Evolutionary conservation across 371 early-diverging fungal genomes (phyloP).

Genomic region (Rhizopus sp.): DNA sequence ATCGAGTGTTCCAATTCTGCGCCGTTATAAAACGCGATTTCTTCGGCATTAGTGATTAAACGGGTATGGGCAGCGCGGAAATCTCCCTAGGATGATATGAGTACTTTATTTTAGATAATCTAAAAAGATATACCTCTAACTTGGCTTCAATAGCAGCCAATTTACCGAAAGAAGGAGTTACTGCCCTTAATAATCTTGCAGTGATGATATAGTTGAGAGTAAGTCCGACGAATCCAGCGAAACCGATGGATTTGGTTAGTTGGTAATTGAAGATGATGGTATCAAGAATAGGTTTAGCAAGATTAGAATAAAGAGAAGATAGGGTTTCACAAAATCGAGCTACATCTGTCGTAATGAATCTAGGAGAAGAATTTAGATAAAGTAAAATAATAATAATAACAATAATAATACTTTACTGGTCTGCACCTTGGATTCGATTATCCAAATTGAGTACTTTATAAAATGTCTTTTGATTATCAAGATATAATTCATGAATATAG

Average conservation of each 20-base stretch:
- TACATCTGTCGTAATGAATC: constrained; percentile 83
- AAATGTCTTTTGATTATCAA: constrained; percentile 74
- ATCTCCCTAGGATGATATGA: constrained; percentile 59
- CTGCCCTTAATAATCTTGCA: constrained; percentile 68
- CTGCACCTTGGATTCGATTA: constrained; percentile 81
- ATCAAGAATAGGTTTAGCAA: constrained; percentile 86
- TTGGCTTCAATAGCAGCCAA: constrained; percentile 82
- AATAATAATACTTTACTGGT: constrained; percentile 60
- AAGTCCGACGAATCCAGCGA: constrained; percentile 68
- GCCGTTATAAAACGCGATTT: constrained; percentile 86
- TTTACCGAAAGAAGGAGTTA: constrained; percentile 87
- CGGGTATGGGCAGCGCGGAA: constrained; percentile 85
- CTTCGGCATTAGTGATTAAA: constrained; percentile 88
- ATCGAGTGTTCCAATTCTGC: constrained; percentile 74
- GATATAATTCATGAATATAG: constrained; percentile 79
- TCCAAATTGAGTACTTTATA: constrained; percentile 86
- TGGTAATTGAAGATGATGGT: constrained; percentile 85
- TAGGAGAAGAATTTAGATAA: constrained; percentile 7
- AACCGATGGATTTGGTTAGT: constrained; percentile 76
- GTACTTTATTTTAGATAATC: not conserved
- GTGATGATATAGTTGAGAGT: constrained; percentile 73
- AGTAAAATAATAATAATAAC: no score
- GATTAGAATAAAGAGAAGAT: constrained; percentile 77
- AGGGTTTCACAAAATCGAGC: constrained; percentile 80
- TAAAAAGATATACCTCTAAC: constrained; percentile 57